phyloP scores from a whole-genome alignment of 2,329 filamentous ascomycete species.

The Pseudocercospora pini-densiflorae region DNA sequence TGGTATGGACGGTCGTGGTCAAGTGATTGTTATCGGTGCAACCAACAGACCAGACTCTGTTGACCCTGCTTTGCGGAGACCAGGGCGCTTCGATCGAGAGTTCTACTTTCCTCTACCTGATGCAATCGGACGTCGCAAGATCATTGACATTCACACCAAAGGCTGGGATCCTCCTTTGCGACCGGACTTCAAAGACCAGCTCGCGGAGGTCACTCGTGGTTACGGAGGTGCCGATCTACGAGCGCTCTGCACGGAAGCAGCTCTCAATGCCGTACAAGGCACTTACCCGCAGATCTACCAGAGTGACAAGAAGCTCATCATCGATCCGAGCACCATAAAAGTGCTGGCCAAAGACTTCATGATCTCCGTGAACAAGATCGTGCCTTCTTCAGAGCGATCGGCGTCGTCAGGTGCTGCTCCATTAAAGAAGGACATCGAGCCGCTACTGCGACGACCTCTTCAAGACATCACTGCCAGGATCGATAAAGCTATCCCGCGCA shows the following conservation, averaged over 20 bases:
- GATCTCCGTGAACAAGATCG: conserved; percentile 93
- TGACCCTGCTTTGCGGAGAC: conserved; percentile 90
- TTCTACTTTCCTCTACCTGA: conserved; percentile 97
- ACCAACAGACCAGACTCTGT: conserved; percentile 97
- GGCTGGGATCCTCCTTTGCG: conserved; percentile 83
- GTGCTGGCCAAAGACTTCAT: conserved; percentile 95
- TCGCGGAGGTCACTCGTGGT: conserved; percentile 90
- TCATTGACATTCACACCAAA: conserved; percentile 93
- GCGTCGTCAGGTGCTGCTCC: conserved; percentile 82
- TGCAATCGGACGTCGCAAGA: conserved; percentile 76
- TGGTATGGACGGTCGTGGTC: conserved; percentile 96
- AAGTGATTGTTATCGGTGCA: conserved; percentile 98
- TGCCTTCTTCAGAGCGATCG: conserved; percentile 91
- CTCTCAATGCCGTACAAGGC: conserved; percentile 91
- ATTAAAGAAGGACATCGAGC: conserved; percentile 78
- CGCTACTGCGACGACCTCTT: conserved; percentile 76
- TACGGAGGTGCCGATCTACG: conserved; percentile 95
- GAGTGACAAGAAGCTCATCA: conserved; percentile 85
- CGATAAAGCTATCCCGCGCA: conserved; percentile 78
- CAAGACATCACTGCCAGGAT: conserved; percentile 65
- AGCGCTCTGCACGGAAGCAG: conserved; percentile 93
- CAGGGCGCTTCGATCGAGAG: conserved; percentile 93
- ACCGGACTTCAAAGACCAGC: conserved; percentile 75
- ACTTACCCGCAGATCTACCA: conserved; percentile 96
- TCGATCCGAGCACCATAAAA: conserved; percentile 81